These are phyloP conservation scores for Ustilago shanxiensis DNA, from an alignment of 1,284 basidiomycete species.

Conservation along the genomic window DNA sequence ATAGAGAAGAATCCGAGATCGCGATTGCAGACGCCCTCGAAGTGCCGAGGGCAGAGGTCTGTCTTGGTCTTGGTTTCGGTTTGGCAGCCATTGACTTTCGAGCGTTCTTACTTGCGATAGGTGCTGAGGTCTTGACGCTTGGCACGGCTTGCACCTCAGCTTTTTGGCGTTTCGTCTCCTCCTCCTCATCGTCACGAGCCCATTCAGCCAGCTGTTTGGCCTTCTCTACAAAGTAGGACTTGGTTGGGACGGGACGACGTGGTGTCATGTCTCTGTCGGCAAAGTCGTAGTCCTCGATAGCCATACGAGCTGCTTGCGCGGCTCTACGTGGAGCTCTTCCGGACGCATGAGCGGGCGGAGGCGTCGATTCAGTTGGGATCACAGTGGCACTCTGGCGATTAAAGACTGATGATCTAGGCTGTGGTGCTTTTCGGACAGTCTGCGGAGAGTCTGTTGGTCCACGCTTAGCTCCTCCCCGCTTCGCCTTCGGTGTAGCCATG, in stretches of 20 bases:
- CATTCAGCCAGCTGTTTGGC: conserved; percentile 37
- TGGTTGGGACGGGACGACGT: conserved; percentile 42
- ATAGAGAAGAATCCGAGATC: conserved; percentile 25
- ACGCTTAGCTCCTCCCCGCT: not conserved
- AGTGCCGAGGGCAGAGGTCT: not conserved
- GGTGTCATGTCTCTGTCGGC: conserved; percentile 50
- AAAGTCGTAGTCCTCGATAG: conserved; percentile 49
- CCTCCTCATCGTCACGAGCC: conserved; percentile 14
- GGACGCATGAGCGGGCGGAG: conserved; percentile 15
- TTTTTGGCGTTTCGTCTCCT: conserved; percentile 7
- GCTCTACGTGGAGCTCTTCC: conserved; percentile 39
- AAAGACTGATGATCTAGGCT: not conserved
- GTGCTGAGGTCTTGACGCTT: not conserved
- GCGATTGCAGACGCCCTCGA: conserved; percentile 7
- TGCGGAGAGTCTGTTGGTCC: conserved; percentile 2
- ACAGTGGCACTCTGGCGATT: not conserved
- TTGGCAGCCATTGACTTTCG: conserved; percentile 33
- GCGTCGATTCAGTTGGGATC: conserved; percentile 27
- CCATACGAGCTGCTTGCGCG: conserved; percentile 40
- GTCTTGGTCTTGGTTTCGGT: conserved; percentile 15
- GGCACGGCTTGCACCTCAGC: not conserved
- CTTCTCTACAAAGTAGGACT: conserved; percentile 47
- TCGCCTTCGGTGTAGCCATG: conserved; percentile 20
- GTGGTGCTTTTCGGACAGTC: conserved; percentile 7
- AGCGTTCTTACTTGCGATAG: not conserved